Conservation (phyloP, 306 rosid genomes). For the Cicer arietinum region DNA sequence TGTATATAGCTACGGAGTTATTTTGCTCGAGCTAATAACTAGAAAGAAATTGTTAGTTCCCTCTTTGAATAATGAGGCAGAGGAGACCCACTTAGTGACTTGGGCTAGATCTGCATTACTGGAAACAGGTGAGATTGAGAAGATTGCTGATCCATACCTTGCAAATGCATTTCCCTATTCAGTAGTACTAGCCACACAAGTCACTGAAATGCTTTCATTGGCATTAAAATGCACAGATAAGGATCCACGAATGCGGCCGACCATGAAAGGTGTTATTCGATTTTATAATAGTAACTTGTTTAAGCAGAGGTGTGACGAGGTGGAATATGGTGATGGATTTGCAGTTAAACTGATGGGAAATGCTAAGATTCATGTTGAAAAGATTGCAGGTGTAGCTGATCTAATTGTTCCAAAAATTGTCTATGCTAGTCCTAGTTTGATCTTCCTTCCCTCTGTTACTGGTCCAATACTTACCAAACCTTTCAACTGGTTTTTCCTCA, state of each 20-base stretch:
- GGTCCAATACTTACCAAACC: background rate
- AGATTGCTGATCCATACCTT: slow-evolving; percentile 61
- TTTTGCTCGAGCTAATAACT: slow-evolving; percentile 72
- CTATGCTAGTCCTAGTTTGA: background rate
- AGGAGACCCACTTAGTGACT: slow-evolving; percentile 44
- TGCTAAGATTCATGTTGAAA: background rate
- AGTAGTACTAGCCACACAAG: slow-evolving; percentile 40
- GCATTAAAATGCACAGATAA: slow-evolving; percentile 65
- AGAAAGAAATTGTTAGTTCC: slow-evolving; percentile 63
- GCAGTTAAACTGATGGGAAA: slow-evolving; percentile 8
- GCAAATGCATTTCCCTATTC: slow-evolving; percentile 43
- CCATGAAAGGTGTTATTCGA: slow-evolving; percentile 61
- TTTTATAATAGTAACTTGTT: background rate
- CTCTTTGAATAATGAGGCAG: slow-evolving; percentile 40
- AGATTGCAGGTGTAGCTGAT: background rate
- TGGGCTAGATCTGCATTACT: slow-evolving; percentile 63
- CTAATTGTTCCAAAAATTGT: slow-evolving; percentile 12
- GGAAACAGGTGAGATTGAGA: slow-evolving; percentile 43
- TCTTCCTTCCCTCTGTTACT: slow-evolving; percentile 2
- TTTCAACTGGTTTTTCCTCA: slow-evolving; percentile 14
- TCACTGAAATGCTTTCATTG: slow-evolving; percentile 51
- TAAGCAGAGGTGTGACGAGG: background rate
- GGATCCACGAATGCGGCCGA: slow-evolving; percentile 60
- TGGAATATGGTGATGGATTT: background rate
- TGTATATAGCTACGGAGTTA: slow-evolving; percentile 78